These are phyloP conservation scores for Bolboschoenus planiculmis DNA, from an alignment of 176 grass and related monocot species.

Conservation along the genomic window DNA sequence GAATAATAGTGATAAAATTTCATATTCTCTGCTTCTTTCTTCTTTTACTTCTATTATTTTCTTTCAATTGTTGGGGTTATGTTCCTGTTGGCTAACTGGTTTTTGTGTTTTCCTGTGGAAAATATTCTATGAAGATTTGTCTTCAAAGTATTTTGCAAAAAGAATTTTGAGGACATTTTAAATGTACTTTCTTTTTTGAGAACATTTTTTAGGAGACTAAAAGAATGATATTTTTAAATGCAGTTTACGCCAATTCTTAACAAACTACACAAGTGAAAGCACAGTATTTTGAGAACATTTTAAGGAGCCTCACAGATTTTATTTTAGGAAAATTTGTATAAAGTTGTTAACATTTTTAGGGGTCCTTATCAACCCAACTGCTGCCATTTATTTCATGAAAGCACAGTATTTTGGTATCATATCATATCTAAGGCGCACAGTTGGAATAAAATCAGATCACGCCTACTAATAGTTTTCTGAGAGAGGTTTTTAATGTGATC, in stretches of 20 bases:
- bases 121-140: neutral
- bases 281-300: neutral
- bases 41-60: too few relatives aligned
- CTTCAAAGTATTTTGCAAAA: neutral
- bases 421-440: too few relatives aligned
- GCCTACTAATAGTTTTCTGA: neutral
- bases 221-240: neutral
- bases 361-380: neutral
- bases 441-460: too few relatives aligned
- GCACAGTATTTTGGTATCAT: neutral
- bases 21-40: neutral
- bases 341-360: neutral
- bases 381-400: neutral
- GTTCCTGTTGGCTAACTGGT: neutral
- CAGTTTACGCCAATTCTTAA: neutral
- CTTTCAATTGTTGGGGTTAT: neutral
- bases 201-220: neutral
- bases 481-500: neutral
- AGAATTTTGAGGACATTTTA: neutral
- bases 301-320: neutral
- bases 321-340: neutral
- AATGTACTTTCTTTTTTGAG: neutral
- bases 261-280: neutral
- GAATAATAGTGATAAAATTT: slow-evolving; percentile 9
- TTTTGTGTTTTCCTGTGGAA: neutral